Percentiles rank a stretch among this genome's conserved stretches.
phyloP scores from a whole-genome alignment of 2,329 filamentous ascomycete species.

The Verticillium nonalfalfae region DNA sequence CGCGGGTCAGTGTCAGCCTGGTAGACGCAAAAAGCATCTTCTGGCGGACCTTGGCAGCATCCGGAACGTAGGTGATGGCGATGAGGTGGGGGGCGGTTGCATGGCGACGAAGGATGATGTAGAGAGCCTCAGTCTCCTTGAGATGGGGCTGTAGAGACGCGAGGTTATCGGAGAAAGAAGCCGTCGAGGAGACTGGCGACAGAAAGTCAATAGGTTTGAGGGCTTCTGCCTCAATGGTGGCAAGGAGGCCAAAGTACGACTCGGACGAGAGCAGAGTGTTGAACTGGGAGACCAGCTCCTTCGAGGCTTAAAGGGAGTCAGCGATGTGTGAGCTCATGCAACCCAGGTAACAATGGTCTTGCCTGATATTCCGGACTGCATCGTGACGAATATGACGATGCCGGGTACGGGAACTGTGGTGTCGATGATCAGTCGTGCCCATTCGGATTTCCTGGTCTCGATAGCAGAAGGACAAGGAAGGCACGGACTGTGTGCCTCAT shows the following conservation, averaged over 20 bases:
- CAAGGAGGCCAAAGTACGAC: constrained; percentile 62
- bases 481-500: neutral
- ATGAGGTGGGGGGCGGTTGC: constrained; percentile 52
- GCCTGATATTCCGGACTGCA: constrained; percentile 80
- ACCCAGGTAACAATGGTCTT: constrained; percentile 13
- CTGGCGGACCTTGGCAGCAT: constrained; percentile 70
- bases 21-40: constrained; percentile 85
- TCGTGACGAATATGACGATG: constrained; percentile 20
- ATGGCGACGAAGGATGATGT: constrained; percentile 68
- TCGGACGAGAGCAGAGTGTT: constrained; percentile 57
- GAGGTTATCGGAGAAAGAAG: constrained; percentile 60
- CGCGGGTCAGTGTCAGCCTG: constrained; percentile 66
- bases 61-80: constrained; percentile 73
- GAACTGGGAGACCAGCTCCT: constrained; percentile 72
- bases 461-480: neutral
- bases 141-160: constrained; percentile 55
- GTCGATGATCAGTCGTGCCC: neutral
- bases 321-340: neutral
- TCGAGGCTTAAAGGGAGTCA: constrained; percentile 50
- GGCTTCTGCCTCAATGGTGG: constrained; percentile 62
- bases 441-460: constrained; percentile 15
- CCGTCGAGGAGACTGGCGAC: constrained; percentile 44
- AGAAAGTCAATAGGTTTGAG: constrained; percentile 53
- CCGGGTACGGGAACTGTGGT: neutral
- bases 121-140: constrained; percentile 60